These are phyloP conservation scores for Penicillium canariense DNA, from an alignment of 495 filamentous ascomycete species.

Conservation along the genomic window DNA sequence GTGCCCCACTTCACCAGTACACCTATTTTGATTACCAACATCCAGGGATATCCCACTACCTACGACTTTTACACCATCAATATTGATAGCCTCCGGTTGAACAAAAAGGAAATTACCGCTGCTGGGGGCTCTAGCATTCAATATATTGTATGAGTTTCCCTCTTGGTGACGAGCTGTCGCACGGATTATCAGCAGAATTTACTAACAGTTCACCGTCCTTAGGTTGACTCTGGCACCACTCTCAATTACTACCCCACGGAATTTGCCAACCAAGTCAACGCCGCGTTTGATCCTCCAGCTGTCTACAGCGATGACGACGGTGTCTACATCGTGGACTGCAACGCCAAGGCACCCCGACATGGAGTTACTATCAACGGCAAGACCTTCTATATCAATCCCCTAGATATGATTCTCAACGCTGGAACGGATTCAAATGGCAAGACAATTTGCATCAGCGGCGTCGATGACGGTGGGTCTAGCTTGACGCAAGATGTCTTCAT, in stretches of 20 bases:
- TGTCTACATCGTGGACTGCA: conserved; percentile 54
- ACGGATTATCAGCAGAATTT: neutral
- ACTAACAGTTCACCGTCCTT: neutral
- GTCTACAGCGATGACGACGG: conserved; percentile 42
- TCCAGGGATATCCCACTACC: conserved; percentile 9
- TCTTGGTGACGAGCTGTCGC: neutral
- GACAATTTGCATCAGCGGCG: conserved; percentile 47
- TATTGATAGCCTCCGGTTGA: conserved; percentile 36
- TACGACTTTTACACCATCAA: conserved; percentile 46
- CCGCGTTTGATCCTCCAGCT: conserved; percentile 54
- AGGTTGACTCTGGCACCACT: conserved; percentile 45
- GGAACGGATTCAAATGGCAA: conserved; percentile 32
- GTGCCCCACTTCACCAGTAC: conserved; percentile 34
- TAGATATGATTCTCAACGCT: conserved; percentile 51
- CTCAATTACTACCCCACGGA: conserved; percentile 38
- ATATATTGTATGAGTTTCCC: conserved; percentile 27
- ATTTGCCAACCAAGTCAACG: conserved; percentile 51
- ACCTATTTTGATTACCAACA: conserved; percentile 33
- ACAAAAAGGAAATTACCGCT: conserved; percentile 19
- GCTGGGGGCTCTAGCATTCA: conserved; percentile 17
- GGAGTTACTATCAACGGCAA: conserved; percentile 49
- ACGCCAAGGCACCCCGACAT: conserved; percentile 52
- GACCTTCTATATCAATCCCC: conserved; percentile 51
- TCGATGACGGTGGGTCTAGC: conserved; percentile 41
- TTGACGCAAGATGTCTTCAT: conserved; percentile 33